Percentiles rank a stretch among this genome's conserved stretches.
Conservation (phyloP, 176 grass and related monocot genomes). For the Calamus simplicifolius region DNA sequence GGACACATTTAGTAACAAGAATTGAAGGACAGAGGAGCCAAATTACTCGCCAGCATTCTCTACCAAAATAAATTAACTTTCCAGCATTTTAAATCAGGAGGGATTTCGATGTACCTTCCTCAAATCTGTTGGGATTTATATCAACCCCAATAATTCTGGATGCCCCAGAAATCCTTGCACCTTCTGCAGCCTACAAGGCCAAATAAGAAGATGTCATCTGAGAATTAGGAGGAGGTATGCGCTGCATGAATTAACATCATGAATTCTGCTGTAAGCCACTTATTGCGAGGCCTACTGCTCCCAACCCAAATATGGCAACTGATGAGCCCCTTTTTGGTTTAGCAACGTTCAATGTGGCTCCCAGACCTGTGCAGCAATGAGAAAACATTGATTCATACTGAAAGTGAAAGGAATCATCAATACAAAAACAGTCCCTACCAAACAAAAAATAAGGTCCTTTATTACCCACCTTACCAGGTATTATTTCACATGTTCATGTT, state of each 20-base stretch:
- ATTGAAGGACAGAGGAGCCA: no score
- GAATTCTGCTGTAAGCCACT: neutral
- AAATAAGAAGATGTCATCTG: neutral
- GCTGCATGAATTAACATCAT: neutral
- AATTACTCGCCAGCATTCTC: no score
- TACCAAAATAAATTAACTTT: no score
- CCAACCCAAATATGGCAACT: constrained; percentile 10
- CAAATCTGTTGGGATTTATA: constrained; percentile 3
- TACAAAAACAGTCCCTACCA: no score
- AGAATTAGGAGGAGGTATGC: no score
- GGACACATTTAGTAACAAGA: no score
- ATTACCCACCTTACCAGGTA: no score
- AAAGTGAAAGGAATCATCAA: no score
- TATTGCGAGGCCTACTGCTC: constrained; percentile 15
- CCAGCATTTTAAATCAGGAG: no score
- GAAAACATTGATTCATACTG: neutral
- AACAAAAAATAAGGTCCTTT: no score
- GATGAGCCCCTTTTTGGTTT: constrained; percentile 10
- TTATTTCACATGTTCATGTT: no score
- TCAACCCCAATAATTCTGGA: neutral
- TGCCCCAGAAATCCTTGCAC: neutral
- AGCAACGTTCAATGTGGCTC: constrained; percentile 13
- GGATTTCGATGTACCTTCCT: neutral
- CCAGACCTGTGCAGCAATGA: neutral
- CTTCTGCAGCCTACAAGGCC: neutral